Percentiles rank a stretch among this genome's conserved stretches.
These are phyloP conservation scores for Ceratocystis papillata DNA, from an alignment of 2,329 filamentous ascomycete species.

Conservation along the genomic window DNA sequence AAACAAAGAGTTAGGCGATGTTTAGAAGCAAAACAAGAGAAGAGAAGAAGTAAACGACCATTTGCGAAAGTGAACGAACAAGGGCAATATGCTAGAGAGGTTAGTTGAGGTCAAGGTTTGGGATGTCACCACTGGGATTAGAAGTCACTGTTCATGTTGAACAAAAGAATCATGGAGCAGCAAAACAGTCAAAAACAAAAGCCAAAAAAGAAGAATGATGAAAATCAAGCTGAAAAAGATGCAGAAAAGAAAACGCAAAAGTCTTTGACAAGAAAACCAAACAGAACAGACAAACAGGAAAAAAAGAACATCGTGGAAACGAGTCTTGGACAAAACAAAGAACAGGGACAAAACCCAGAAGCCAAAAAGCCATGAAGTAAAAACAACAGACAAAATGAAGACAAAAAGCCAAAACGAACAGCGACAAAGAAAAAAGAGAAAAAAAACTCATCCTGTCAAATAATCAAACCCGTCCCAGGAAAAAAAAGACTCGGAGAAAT, in stretches of 20 bases:
- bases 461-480: not conserved
- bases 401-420: not conserved
- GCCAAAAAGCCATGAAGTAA: not conserved
- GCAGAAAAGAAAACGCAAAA: not conserved
- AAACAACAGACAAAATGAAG: conserved; percentile 3
- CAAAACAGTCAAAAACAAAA: conserved; percentile 7
- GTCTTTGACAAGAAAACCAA: conserved; percentile 2
- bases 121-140: not conserved
- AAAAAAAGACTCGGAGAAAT: not conserved
- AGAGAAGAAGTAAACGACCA: not conserved
- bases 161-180: not conserved
- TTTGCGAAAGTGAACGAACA: too few relatives aligned
- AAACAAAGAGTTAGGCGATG: not conserved
- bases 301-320: not conserved
- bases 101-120: too few relatives aligned
- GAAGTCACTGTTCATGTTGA: not conserved
- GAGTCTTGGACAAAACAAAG: not conserved
- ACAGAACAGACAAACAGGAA: not conserved
- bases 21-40: not conserved
- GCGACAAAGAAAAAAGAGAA: not conserved
- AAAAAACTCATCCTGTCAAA: not conserved
- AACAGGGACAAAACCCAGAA: not conserved
- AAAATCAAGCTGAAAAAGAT: conserved; percentile 6
- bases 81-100: too few relatives aligned
- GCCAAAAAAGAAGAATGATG: not conserved